phyloP scores from a whole-genome alignment of 1,284 basidiomycete genomes.

The Ganoderma resinaceum region DNA sequence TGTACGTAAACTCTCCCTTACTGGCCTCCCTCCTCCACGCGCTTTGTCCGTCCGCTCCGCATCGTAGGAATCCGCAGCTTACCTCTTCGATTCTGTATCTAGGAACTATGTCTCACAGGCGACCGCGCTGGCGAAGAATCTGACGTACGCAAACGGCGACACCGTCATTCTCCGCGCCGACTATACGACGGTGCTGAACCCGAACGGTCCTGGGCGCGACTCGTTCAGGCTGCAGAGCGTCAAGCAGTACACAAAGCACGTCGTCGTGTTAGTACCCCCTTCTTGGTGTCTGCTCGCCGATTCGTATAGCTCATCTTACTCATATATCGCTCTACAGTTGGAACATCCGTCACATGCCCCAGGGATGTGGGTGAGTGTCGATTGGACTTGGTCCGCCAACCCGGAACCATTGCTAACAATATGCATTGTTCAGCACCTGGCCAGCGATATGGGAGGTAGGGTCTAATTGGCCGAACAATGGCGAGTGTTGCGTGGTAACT shows the following conservation, averaged over 20 bases:
- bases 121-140: constrained; percentile 40
- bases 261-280: constrained; percentile 55
- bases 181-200: constrained; percentile 49
- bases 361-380: constrained; percentile 67
- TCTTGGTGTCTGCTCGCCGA: background rate
- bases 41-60: background rate
- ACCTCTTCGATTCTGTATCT: background rate
- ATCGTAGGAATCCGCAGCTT: background rate
- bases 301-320: background rate
- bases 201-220: constrained; percentile 60
- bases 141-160: constrained; percentile 37
- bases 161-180: constrained; percentile 56
- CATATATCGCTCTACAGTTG: constrained; percentile 46
- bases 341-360: constrained; percentile 61
- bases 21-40: background rate
- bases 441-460: background rate
- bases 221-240: constrained; percentile 64
- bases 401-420: background rate
- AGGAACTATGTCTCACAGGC: constrained; percentile 44
- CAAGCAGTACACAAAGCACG: constrained; percentile 57
- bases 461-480: background rate
- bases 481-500: background rate
- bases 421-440: background rate
- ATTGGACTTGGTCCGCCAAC: background rate
- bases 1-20: constrained; percentile 46